These are phyloP conservation scores for Talaromyces sp. DNA, from an alignment of 2,329 filamentous ascomycete genomes.

Conservation along the genomic window DNA sequence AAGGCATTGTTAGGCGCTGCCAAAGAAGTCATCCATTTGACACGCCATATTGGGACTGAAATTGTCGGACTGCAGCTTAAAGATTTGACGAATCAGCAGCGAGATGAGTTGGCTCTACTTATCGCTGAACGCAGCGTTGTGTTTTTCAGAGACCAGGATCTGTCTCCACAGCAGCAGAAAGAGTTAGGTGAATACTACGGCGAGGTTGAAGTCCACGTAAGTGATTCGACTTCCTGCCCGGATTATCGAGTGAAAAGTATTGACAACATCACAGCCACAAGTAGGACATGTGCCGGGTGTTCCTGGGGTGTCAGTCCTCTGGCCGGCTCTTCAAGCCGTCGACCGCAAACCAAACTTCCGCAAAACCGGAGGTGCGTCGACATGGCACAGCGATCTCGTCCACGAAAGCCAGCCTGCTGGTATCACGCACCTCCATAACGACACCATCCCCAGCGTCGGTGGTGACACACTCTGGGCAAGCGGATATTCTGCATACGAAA, in stretches of 20 bases:
- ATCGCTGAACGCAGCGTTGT: slow-evolving; percentile 64
- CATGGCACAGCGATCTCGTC: slow-evolving; percentile 69
- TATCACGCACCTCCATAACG: slow-evolving; percentile 67
- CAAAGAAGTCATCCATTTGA: slow-evolving; percentile 61
- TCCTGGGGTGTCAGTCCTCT: slow-evolving; percentile 63
- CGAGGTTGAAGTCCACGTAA: slow-evolving; percentile 65
- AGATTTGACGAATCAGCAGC: slow-evolving; percentile 57
- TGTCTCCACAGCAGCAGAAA: slow-evolving; percentile 61
- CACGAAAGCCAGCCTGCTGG: slow-evolving; percentile 69
- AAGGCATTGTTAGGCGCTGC: slow-evolving; percentile 59
- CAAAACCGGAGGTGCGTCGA: slow-evolving; percentile 62
- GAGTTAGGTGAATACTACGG: slow-evolving; percentile 62
- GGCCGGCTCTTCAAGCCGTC: slow-evolving; percentile 64
- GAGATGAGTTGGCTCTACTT: slow-evolving; percentile 60
- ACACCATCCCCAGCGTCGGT: slow-evolving; percentile 61
- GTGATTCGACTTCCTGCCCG: slow-evolving; percentile 22
- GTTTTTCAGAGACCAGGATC: slow-evolving; percentile 62
- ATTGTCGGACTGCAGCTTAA: slow-evolving; percentile 63
- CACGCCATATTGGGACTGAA: slow-evolving; percentile 61
- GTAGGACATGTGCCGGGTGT: slow-evolving; percentile 67
- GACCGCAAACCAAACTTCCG: slow-evolving; percentile 61
- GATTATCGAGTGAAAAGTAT: background rate
- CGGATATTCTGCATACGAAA: slow-evolving; percentile 69
- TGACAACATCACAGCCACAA: slow-evolving; percentile 54
- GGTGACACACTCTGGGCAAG: slow-evolving; percentile 72